Percentiles rank a stretch among this genome's conserved stretches.
These are phyloP conservation scores for Colletotrichum spaethianum DNA, from an alignment of 2,329 filamentous ascomycete genomes.

Conservation along the genomic window DNA sequence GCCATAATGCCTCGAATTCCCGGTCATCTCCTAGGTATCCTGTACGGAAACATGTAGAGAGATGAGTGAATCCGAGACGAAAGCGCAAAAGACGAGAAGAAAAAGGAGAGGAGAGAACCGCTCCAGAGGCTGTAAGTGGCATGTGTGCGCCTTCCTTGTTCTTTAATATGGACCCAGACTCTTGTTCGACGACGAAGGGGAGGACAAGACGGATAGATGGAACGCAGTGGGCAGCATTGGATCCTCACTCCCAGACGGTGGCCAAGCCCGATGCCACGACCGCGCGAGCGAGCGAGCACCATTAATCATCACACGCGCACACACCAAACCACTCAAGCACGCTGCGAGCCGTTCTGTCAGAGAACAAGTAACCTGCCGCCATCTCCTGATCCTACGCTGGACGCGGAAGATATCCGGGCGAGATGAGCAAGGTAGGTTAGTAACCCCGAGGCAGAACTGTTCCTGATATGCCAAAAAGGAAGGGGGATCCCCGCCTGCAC, in stretches of 20 bases:
- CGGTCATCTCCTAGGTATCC: constrained; percentile 34
- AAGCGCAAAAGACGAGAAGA: neutral
- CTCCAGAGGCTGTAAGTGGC: neutral
- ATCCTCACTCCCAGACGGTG: neutral
- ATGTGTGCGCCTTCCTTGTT: neutral
- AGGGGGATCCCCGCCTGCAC: neutral
- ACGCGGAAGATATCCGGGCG: constrained; percentile 23
- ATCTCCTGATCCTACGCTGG: neutral
- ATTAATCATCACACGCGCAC: constrained; percentile 4
- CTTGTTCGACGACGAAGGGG: neutral
- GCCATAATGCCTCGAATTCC: constrained; percentile 11
- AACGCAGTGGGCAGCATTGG: constrained; percentile 30
- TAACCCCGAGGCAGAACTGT: constrained; percentile 7
- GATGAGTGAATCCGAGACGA: neutral
- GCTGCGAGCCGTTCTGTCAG: neutral
- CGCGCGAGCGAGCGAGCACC: neutral
- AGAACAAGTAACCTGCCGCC: neutral
- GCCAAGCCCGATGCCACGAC: constrained; percentile 6
- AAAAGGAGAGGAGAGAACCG: neutral
- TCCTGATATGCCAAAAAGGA: neutral
- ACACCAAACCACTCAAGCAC: neutral
- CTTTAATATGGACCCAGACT: constrained; percentile 3
- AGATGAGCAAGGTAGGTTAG: constrained; percentile 20
- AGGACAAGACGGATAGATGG: neutral
- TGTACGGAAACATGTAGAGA: constrained; percentile 23